Evolutionary conservation across 805 yeast genomes (phyloP).

Genomic region (Candida awuae): DNA sequence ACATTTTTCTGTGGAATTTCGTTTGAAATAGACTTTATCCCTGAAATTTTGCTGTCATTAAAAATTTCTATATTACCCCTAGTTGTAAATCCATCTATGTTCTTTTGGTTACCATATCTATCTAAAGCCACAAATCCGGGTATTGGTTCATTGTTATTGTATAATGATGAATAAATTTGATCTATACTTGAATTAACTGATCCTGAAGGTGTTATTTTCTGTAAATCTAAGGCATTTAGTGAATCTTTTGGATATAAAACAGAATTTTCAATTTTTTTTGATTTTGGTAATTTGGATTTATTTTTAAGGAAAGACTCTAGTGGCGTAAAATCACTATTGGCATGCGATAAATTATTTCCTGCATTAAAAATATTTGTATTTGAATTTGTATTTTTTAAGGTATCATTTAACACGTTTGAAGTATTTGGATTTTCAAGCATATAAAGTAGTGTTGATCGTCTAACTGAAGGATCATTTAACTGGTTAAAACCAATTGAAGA

Average conservation of each 20-base stretch:
- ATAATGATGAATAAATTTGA: slow-evolving; percentile 20
- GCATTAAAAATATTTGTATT: neutral
- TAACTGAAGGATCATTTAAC: slow-evolving; percentile 31
- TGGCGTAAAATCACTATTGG: neutral
- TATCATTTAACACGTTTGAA: slow-evolving; percentile 15
- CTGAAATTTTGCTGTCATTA: slow-evolving; percentile 35
- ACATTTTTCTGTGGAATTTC: slow-evolving; percentile 39
- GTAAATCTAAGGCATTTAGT: slow-evolving; percentile 21
- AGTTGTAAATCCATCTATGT: slow-evolving; percentile 36
- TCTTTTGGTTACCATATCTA: slow-evolving; percentile 13
- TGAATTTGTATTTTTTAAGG: neutral
- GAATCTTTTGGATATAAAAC: slow-evolving; percentile 31
- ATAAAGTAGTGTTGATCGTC: slow-evolving; percentile 35
- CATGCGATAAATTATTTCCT: neutral
- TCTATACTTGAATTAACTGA: slow-evolving; percentile 15
- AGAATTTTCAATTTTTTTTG: slow-evolving; percentile 14
- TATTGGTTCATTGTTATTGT: slow-evolving; percentile 26
- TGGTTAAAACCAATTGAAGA: slow-evolving; percentile 33
- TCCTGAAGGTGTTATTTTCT: neutral
- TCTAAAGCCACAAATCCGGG: slow-evolving; percentile 25
- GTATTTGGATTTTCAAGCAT: slow-evolving; percentile 25
- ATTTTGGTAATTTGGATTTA: neutral
- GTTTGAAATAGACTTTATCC: slow-evolving; percentile 57
- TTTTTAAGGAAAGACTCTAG: slow-evolving; percentile 8
- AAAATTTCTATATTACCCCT: slow-evolving; percentile 45